phyloP scores from a whole-genome alignment of 2,329 filamentous ascomycete species.

The Aspergillus sp. region DNA sequence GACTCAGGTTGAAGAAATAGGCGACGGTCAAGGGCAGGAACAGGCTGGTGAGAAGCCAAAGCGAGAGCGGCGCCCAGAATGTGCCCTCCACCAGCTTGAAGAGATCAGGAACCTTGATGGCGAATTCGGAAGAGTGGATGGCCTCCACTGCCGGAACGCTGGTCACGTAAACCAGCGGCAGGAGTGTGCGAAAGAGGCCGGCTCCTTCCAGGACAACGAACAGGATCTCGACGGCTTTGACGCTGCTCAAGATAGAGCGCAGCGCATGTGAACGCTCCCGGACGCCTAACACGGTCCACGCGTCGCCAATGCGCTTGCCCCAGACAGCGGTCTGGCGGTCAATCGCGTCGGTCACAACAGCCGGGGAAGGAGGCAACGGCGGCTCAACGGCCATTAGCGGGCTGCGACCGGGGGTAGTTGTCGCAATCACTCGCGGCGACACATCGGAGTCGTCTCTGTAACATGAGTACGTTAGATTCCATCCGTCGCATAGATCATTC shows the following conservation, averaged over 20 bases:
- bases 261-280: slow-evolving; percentile 58
- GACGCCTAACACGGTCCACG: slow-evolving; percentile 37
- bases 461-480: not conserved
- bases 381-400: slow-evolving; percentile 10
- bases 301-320: slow-evolving; percentile 33
- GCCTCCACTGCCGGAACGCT: slow-evolving; percentile 64
- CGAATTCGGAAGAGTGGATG: slow-evolving; percentile 57
- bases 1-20: slow-evolving; percentile 88
- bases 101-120: slow-evolving; percentile 74
- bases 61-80: slow-evolving; percentile 80
- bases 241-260: slow-evolving; percentile 67
- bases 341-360: slow-evolving; percentile 64
- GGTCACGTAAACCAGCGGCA: slow-evolving; percentile 71
- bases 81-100: slow-evolving; percentile 71
- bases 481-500: not conserved
- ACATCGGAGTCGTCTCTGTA: slow-evolving; percentile 18
- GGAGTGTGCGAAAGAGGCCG: slow-evolving; percentile 67
- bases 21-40: slow-evolving; percentile 69
- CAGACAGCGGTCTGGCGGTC: slow-evolving; percentile 58
- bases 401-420: slow-evolving; percentile 17
- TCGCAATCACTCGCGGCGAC: slow-evolving; percentile 15
- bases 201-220: slow-evolving; percentile 69
- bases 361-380: slow-evolving; percentile 39
- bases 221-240: slow-evolving; percentile 67
- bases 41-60: slow-evolving; percentile 74